phyloP scores from a whole-genome alignment of 2,329 filamentous ascomycete species.

The Corynespora cassiicola region DNA sequence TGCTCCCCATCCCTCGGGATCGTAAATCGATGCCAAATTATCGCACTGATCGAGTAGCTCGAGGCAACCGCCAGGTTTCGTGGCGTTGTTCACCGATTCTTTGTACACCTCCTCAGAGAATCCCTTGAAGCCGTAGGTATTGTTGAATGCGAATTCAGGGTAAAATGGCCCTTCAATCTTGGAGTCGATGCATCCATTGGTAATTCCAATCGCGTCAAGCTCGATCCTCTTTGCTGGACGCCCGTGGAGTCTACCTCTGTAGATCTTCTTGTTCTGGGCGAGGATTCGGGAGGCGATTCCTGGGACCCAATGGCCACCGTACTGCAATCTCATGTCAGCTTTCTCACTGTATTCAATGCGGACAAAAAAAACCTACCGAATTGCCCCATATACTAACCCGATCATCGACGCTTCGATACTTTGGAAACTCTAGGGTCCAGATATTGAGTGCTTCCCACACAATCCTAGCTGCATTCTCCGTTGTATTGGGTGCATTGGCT shows the following conservation, averaged over 20 bases:
- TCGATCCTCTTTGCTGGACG: constrained; percentile 34
- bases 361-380: constrained; percentile 11
- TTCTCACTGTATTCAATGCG: too few relatives aligned
- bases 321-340: constrained; percentile 29
- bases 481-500: constrained; percentile 18
- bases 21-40: constrained; percentile 48
- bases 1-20: constrained; percentile 49
- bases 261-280: constrained; percentile 60
- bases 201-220: constrained; percentile 57
- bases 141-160: constrained; percentile 59
- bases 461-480: constrained; percentile 20
- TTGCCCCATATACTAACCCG: constrained; percentile 36
- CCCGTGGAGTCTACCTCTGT: constrained; percentile 26
- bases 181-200: constrained; percentile 51
- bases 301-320: constrained; percentile 63
- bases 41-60: constrained; percentile 59
- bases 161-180: constrained; percentile 54
- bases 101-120: constrained; percentile 51
- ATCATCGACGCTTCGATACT: constrained; percentile 22
- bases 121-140: constrained; percentile 60
- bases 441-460: constrained; percentile 23
- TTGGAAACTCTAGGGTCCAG: constrained; percentile 26
- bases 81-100: constrained; percentile 42
- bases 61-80: constrained; percentile 54
- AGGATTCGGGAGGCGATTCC: constrained; percentile 60